Conservation (phyloP, 495 filamentous ascomycete genomes). For the Aspergillus cristatus region DNA sequence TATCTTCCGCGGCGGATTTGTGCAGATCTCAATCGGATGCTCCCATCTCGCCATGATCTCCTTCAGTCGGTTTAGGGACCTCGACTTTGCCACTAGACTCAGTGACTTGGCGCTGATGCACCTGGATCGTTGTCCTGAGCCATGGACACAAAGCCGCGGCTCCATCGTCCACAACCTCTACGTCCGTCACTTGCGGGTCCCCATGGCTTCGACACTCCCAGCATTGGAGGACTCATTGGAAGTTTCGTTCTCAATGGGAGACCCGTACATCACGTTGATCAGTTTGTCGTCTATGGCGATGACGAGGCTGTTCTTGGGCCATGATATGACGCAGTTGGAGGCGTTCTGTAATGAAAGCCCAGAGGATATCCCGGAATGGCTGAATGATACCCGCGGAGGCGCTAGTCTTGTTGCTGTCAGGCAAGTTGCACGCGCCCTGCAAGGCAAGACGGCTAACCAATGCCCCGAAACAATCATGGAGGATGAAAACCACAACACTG, state of each 20-base stretch:
- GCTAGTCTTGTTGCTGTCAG: constrained; percentile 59
- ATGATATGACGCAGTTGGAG: constrained; percentile 69
- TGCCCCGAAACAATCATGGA: constrained; percentile 53
- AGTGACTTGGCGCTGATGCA: constrained; percentile 55
- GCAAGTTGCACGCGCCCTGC: constrained; percentile 69
- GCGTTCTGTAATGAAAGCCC: constrained; percentile 61
- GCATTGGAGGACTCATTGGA: constrained; percentile 62
- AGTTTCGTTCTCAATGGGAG: constrained; percentile 58
- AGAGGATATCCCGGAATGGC: constrained; percentile 69
- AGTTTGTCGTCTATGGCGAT: constrained; percentile 64
- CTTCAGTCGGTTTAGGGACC: constrained; percentile 62
- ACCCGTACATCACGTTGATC: constrained; percentile 65
- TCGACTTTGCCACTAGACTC: constrained; percentile 57
- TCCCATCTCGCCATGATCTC: constrained; percentile 66
- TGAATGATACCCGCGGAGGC: constrained; percentile 69
- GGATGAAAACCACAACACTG: constrained; percentile 59
- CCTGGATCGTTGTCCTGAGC: constrained; percentile 56
- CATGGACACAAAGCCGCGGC: constrained; percentile 60
- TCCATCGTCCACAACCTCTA: constrained; percentile 66
- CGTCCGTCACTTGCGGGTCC: constrained; percentile 60
- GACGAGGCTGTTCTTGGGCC: constrained; percentile 61
- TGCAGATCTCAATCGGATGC: constrained; percentile 68
- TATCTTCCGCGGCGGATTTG: constrained; percentile 54
- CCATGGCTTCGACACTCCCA: constrained; percentile 49
- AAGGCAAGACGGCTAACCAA: constrained; percentile 66